Evolutionary conservation across 2,329 filamentous ascomycete genomes (phyloP).

Genomic region (Calonectria hongkongensis): DNA sequence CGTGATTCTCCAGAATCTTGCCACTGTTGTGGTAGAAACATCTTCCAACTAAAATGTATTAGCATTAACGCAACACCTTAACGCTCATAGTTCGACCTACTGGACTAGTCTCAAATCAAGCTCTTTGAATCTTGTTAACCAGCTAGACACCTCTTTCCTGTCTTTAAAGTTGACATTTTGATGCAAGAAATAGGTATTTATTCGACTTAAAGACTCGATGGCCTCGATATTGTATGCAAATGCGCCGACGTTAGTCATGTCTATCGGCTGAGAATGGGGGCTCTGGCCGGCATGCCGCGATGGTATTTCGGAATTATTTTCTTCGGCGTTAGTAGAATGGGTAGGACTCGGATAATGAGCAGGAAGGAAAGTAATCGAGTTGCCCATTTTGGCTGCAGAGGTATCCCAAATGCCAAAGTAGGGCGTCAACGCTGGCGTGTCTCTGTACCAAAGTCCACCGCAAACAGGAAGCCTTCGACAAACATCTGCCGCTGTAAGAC

Average conservation of each 20-base stretch:
- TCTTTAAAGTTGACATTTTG: conserved; percentile 63
- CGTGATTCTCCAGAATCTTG: conserved; percentile 59
- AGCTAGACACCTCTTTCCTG: conserved; percentile 63
- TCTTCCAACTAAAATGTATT: conserved; percentile 60
- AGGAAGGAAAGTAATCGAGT: conserved; percentile 62
- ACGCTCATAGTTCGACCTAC: conserved; percentile 43
- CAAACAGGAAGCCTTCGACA: conserved; percentile 59
- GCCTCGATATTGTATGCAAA: conserved; percentile 69
- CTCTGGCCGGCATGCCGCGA: not conserved
- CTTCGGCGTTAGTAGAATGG: conserved; percentile 38
- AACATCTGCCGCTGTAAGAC: conserved; percentile 58
- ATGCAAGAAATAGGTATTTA: conserved; percentile 67
- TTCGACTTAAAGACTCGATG: conserved; percentile 66
- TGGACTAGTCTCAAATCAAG: conserved; percentile 67
- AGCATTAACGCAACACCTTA: not conserved
- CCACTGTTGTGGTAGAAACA: conserved; percentile 66
- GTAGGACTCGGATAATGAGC: conserved; percentile 56
- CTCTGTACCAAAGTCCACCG: conserved; percentile 64
- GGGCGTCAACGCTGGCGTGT: conserved; percentile 61
- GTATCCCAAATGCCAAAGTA: conserved; percentile 68
- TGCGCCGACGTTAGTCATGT: conserved; percentile 64
- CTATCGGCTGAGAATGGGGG: conserved; percentile 34
- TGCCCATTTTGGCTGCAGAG: conserved; percentile 62
- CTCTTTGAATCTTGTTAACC: conserved; percentile 68
- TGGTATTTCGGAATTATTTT: conserved; percentile 35